Evolutionary conservation across 768 basidiomycete genomes (phyloP), one percentile per base, ranked within the genome.

Genomic region (Phaeotremella fagi): DNA sequence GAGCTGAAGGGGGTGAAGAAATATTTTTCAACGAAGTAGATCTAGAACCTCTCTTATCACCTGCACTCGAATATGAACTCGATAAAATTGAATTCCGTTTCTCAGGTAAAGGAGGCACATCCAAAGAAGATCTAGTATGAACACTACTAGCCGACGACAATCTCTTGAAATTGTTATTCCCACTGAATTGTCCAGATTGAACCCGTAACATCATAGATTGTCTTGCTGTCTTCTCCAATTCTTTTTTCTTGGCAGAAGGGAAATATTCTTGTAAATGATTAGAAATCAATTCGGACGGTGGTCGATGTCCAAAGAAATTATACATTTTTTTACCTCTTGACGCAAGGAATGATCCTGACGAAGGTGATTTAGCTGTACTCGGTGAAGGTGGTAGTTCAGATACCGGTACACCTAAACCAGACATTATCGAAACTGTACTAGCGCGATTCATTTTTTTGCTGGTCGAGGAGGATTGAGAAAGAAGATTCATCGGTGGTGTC

Each of bases 261-360:
- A 99, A 99, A 78, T 87, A 99, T 56, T 95, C 92, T 18, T 86
- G 84, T 46, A 98, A 75, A 70, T 98, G 92, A 5, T 80, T 94
- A 23, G 92, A 88, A 77, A 98, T 98, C 58, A 98, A 83, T 74
- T 98, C 95, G 76, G 87, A 90, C 0, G 95, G 92, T 0, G 95
- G 95, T 35, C 95, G 87, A 67, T 97, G 95, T 15, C 94, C 95
- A 63, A 97, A 94, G 79, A 98, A 99, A 79, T 90, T 91, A 75
- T 76, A 73, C 61, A 76, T 74, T 49, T 70, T 74, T 53, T 69
- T 72, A 23, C 69, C 66, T 43, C 66, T 66, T 23, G 48, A 64
- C 7, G 61, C 61, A 23, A 76, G 67, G 63, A 76, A 74, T 20
- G 68, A 70, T 11, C 64, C 70, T 3, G 70, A 61, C 1, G 70